Base-by-base conservation (phyloP, 306 rosid species). In the Lupinus albus region DNA sequence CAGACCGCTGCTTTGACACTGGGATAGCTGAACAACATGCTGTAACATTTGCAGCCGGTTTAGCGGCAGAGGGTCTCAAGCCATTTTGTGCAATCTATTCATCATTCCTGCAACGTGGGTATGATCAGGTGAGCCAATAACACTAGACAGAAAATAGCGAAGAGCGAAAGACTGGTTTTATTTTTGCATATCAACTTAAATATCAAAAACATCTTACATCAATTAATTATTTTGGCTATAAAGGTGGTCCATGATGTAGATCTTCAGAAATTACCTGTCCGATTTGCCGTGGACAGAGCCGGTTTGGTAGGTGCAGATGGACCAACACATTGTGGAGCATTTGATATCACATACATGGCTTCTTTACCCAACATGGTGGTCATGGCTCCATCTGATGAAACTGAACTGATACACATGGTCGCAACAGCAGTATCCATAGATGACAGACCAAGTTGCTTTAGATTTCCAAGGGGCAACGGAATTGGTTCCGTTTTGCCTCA, bases 261-360 rank as follows among this genome's bases (percentile, higher is more conserved):
- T 75, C 94, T 87, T 75, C 91, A 89, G 60, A 89, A 85, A 69
- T 70, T 89, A 47, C 96, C 94, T 0, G 94, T 89, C 18, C 85
- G 86, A 25, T 89, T 89, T 16, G 94, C 91, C 18, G 21, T 89
- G 81, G 96, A 89, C 58, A 71, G 91, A 63, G 96, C 91, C 45
- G 94, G 94, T 16, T 72, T 89, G 79, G 94, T 87, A 0, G 96
- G 96, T 36, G 89, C 85, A 13, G 96, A 87, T 75, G 96, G 94
- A 58, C 89, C 96, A n/a, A 89, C 94, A n/a, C 96, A 89, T 56
- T 89, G 91, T 12, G 94, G 96, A 62, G 94, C 94, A 21, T 89
- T 89, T 78, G 94, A 89, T 71, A 82, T 89, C 68, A 70, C 94
- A 3, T 89, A 79, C 82, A 85, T 89, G 96, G 96, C 94, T 59